phyloP scores from a whole-genome alignment of 345 rosid species.

The Rhodomyrtus tomentosa region DNA sequence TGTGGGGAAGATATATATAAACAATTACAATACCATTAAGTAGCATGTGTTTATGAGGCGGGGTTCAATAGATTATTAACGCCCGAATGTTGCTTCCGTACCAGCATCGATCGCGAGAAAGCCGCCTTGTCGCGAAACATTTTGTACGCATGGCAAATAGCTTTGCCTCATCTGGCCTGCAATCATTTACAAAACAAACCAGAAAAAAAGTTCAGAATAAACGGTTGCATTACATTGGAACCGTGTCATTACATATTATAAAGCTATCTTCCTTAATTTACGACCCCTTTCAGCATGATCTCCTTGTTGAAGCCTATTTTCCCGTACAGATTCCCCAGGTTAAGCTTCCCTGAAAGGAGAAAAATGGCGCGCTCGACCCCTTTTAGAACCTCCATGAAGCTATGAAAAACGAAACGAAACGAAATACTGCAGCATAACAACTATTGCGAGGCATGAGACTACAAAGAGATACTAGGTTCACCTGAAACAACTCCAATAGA shows the following conservation, averaged over 20 bases:
- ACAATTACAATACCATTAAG: neutral
- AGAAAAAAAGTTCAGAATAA: neutral
- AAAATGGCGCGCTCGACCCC: neutral
- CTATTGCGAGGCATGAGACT: neutral
- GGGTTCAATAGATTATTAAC: neutral
- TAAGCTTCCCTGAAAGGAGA: slow-evolving; percentile 56
- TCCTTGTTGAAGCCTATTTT: slow-evolving; percentile 89
- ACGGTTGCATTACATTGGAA: neutral
- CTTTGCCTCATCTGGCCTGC: slow-evolving; percentile 87
- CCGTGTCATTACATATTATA: neutral
- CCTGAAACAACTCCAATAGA: slow-evolving; percentile 96
- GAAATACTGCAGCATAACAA: neutral
- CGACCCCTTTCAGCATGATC: slow-evolving; percentile 84
- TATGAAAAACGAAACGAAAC: neutral
- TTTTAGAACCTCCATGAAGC: neutral
- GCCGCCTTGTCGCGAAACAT: slow-evolving; percentile 91
- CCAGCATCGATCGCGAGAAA: slow-evolving; percentile 77
- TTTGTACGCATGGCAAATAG: slow-evolving; percentile 68
- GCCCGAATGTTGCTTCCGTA: slow-evolving; percentile 8
- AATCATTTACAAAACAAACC: neutral
- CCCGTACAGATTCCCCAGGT: slow-evolving; percentile 72
- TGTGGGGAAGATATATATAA: slow-evolving; percentile 12
- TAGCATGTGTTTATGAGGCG: neutral
- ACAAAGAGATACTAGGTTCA: slow-evolving; percentile 12
- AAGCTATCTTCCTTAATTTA: neutral